These are phyloP conservation scores for Moelleriella libera DNA, from an alignment of 2,329 filamentous ascomycete species.

Conservation along the genomic window DNA sequence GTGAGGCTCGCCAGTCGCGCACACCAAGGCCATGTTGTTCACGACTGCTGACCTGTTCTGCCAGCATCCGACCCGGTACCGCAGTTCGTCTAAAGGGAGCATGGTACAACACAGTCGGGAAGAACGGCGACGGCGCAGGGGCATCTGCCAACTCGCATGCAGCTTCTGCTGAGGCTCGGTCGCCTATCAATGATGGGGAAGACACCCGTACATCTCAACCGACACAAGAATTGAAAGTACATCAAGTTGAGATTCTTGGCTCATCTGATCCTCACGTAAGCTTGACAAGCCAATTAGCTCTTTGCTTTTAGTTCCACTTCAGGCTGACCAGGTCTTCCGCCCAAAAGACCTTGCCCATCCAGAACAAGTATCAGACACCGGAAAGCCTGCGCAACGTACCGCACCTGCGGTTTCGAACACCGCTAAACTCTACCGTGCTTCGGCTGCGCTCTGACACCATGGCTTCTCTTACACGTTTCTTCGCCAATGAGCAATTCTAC, in stretches of 20 bases:
- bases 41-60: background rate
- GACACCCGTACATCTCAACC: background rate
- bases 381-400: slow-evolving; percentile 83
- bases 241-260: slow-evolving; percentile 56
- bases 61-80: slow-evolving; percentile 65
- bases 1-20: slow-evolving; percentile 33
- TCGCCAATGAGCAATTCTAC: slow-evolving; percentile 54
- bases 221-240: slow-evolving; percentile 57
- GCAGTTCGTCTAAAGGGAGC: slow-evolving; percentile 65
- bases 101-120: slow-evolving; percentile 37
- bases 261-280: slow-evolving; percentile 65
- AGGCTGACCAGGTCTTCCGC: slow-evolving; percentile 6
- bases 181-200: background rate
- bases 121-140: background rate
- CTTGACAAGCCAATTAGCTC: background rate
- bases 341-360: slow-evolving; percentile 70
- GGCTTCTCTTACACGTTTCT: slow-evolving; percentile 60
- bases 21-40: slow-evolving; percentile 8
- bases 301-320: background rate
- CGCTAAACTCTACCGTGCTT: slow-evolving; percentile 66
- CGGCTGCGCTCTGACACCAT: slow-evolving; percentile 73
- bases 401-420: slow-evolving; percentile 71
- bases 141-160: too few species aligned
- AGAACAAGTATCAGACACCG: slow-evolving; percentile 87
- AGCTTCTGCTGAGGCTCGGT: background rate